Conservation (phyloP, 1,284 basidiomycete genomes). For the Exobasidium cylindrosporum region DNA sequence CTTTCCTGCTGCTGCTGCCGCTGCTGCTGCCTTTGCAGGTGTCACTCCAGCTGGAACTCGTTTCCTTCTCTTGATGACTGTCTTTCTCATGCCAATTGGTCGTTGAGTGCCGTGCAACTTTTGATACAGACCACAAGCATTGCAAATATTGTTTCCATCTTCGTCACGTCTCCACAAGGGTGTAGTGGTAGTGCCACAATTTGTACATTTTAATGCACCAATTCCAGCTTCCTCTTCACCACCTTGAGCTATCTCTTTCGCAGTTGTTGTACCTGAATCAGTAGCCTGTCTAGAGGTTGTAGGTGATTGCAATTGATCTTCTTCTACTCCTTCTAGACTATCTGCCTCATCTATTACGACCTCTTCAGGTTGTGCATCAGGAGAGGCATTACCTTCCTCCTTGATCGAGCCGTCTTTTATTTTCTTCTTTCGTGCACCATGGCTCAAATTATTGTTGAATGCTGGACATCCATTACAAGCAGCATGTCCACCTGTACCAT, state of each 20-base stretch:
- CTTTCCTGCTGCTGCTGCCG: background rate
- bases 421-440: conserved; percentile 5
- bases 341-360: conserved; percentile 1
- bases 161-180: conserved; percentile 88
- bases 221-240: background rate
- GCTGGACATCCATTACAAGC: conserved; percentile 50
- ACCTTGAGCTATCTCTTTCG: background rate
- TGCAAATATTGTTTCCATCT: conserved; percentile 85
- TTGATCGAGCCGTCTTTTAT: conserved; percentile 8
- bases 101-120: conserved; percentile 95
- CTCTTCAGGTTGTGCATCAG: background rate
- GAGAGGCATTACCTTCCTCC: background rate
- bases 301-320: background rate
- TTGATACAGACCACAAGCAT: conserved; percentile 86
- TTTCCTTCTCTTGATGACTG: conserved; percentile 95
- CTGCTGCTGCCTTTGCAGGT: background rate
- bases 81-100: conserved; percentile 97
- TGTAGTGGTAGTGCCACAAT: conserved; percentile 82
- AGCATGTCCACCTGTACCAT: conserved; percentile 46
- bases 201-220: conserved; percentile 64
- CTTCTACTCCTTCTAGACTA: background rate
- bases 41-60: conserved; percentile 68
- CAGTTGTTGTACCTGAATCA: background rate
- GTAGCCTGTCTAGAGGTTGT: background rate
- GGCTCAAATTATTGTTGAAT: conserved; percentile 45